Percentiles rank a stretch among this genome's conserved stretches.
Conservation (phyloP, 1,284 basidiomycete species). For the Crucibulum parvulum region DNA sequence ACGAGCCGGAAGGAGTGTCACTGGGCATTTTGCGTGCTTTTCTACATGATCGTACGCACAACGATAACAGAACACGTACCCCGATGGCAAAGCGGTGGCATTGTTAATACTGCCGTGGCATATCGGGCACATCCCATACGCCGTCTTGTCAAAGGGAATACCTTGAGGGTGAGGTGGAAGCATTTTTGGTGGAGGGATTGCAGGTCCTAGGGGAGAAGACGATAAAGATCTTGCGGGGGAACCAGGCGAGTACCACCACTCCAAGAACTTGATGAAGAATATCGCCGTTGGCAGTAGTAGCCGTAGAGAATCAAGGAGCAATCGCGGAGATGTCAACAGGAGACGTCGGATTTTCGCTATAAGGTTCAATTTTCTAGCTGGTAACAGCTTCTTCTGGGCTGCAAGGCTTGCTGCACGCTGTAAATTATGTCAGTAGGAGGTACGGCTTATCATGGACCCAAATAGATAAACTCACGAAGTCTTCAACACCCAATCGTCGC, state of each 20-base stretch:
- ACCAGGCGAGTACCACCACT: constrained; percentile 99
- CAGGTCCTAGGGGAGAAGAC: constrained; percentile 65
- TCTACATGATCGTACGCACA: constrained; percentile 90
- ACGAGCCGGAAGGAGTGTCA: constrained; percentile 79
- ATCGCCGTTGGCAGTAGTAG: constrained; percentile 91
- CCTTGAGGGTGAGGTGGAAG: constrained; percentile 77
- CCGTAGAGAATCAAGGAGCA: constrained; percentile 79
- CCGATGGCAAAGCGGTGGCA: constrained; percentile 89
- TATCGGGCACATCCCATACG: constrained; percentile 86
- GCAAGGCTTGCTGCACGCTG: constrained; percentile 50
- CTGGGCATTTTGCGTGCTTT: constrained; percentile 82
- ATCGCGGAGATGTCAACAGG: constrained; percentile 60
- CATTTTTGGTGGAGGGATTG: constrained; percentile 78
- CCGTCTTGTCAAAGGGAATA: constrained; percentile 60
- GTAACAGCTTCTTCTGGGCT: constrained; percentile 38
- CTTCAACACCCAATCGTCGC: constrained; percentile 78
- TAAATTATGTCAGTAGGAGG: constrained; percentile 9
- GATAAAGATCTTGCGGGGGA: constrained; percentile 82
- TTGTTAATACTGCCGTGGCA: constrained; percentile 84
- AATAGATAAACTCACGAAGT: constrained; percentile 59
- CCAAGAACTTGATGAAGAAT: constrained; percentile 96
- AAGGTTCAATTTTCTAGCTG: constrained; percentile 41
- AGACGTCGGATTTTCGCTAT: constrained; percentile 50
- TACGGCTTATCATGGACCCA: neutral
- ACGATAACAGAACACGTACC: constrained; percentile 96